These are phyloP conservation scores for Fusarium clavum DNA, from an alignment of 2,329 filamentous ascomycete species.

Conservation along the genomic window DNA sequence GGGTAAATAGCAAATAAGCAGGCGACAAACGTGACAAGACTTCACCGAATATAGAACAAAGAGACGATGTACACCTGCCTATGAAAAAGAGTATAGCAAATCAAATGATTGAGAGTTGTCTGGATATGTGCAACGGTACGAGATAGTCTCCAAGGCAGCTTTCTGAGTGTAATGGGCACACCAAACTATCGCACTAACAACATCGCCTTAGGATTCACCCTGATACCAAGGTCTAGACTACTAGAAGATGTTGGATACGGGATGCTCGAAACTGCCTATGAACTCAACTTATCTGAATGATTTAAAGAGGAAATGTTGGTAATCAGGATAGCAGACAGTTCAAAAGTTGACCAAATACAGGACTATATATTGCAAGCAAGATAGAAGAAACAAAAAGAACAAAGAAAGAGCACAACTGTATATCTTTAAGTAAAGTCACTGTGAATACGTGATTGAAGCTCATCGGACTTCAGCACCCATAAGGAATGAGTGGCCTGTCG, in stretches of 20 bases:
- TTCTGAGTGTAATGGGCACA: not conserved
- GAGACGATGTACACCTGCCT: accelerated
- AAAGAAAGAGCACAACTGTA: not conserved
- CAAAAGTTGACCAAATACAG: too few relatives aligned
- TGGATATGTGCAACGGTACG: not conserved
- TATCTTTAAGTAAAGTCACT: accelerated
- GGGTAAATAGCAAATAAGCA: not conserved
- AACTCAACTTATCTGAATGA: accelerated
- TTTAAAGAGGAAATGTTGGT: not conserved
- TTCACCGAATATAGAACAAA: not conserved
- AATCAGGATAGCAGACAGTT: not conserved
- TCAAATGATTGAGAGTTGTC: accelerated
- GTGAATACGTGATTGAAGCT: not conserved
- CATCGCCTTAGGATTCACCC: too few relatives aligned
- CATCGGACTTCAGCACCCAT: not conserved
- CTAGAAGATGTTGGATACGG: accelerated
- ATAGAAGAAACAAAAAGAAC: not conserved
- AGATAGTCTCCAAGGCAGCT: accelerated
- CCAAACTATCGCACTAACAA: not conserved
- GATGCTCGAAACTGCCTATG: accelerated
- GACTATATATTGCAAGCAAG: not conserved
- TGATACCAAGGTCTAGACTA: too few relatives aligned
- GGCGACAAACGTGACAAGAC: not conserved
- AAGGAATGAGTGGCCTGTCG: not conserved
- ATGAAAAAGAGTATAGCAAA: accelerated